Percentiles rank a stretch among this genome's conserved stretches.
Evolutionary conservation across 352 stramenopile genomes (phyloP).

Genomic region (Thalassiosira ordinaria): DNA sequence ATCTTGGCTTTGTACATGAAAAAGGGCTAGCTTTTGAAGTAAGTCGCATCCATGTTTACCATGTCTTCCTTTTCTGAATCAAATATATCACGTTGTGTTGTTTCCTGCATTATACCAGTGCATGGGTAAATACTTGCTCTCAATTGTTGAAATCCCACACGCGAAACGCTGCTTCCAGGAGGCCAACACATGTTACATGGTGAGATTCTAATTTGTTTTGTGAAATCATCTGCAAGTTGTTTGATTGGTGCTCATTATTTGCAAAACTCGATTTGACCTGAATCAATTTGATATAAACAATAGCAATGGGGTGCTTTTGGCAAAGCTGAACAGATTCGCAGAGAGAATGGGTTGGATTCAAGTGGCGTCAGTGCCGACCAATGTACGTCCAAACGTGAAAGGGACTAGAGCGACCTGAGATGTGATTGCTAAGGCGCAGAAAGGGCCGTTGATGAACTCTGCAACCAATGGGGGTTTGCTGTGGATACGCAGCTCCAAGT

Average conservation of each 20-base stretch:
- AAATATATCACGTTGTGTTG: no score
- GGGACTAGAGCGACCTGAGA: no score
- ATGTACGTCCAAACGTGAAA: not conserved
- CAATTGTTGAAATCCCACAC: constrained; percentile 4
- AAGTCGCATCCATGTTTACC: not conserved
- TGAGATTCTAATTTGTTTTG: no score
- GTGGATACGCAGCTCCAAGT: no score
- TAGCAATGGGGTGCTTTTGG: not conserved
- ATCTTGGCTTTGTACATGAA: constrained; percentile 13
- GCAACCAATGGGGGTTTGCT: no score
- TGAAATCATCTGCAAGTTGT: no score
- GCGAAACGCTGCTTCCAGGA: not conserved
- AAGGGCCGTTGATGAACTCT: no score
- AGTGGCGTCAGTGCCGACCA: not conserved
- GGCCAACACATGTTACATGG: constrained; percentile 14
- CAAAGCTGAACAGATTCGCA: not conserved
- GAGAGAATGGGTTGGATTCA: not conserved
- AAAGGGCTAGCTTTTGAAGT: constrained; percentile 19
- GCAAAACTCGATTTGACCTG: no score
- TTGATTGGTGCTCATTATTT: no score
- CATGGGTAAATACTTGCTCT: constrained; percentile 14
- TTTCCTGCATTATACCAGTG: no score
- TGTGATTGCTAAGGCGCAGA: no score
- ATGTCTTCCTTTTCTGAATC: not conserved
- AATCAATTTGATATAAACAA: no score